phyloP scores from a whole-genome alignment of 768 basidiomycete genomes.

The Tubosaeta sp. region DNA sequence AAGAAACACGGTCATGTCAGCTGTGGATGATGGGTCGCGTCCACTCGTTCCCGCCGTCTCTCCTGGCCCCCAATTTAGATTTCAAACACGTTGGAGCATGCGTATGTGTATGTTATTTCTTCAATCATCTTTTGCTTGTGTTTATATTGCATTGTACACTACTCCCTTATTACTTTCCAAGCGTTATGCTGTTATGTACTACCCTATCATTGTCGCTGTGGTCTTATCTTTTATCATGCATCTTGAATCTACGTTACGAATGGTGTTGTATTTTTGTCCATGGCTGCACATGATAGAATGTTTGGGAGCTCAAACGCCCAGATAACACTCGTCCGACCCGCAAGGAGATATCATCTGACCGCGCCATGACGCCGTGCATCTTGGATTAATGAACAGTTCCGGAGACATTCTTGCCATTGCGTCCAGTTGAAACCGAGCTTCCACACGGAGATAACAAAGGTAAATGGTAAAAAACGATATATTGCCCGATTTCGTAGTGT shows the following conservation, averaged over 20 bases:
- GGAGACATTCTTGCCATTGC: background rate
- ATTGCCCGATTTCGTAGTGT: conserved; percentile 11
- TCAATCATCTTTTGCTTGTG: background rate
- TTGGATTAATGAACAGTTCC: background rate
- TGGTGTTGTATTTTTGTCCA: background rate
- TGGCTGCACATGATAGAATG: background rate
- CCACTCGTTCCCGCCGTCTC: background rate
- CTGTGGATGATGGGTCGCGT: conserved; percentile 8
- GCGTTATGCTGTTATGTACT: background rate
- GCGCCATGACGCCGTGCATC: background rate
- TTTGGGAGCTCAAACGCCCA: background rate
- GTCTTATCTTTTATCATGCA: background rate
- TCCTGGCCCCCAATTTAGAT: background rate
- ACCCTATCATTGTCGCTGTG: background rate
- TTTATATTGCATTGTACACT: conserved; percentile 1
- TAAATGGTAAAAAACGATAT: background rate
- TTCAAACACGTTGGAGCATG: background rate
- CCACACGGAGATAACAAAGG: background rate
- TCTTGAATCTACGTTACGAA: background rate
- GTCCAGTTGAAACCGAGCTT: background rate
- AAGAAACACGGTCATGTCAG: conserved; percentile 21
- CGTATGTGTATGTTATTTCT: conserved; percentile 2
- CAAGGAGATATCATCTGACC: background rate
- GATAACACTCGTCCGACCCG: background rate
- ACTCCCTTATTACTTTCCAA: background rate